phyloP scores from a whole-genome alignment of 73 alveolate genomes.

The Paraurostyla sp. region DNA sequence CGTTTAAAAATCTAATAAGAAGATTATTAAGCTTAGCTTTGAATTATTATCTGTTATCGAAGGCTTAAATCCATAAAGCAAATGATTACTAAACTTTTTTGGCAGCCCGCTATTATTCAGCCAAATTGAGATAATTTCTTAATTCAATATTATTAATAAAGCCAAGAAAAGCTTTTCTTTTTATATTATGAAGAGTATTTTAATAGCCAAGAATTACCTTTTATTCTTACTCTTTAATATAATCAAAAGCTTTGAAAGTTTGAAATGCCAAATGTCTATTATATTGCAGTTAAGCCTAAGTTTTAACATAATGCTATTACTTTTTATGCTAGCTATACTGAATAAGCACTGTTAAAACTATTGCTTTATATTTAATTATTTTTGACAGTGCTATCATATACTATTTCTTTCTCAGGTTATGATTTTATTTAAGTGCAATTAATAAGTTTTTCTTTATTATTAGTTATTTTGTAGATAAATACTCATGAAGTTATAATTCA shows the following conservation, averaged over 20 bases:
- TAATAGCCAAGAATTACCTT: not conserved
- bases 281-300: not conserved
- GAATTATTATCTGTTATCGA: not conserved
- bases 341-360: not conserved
- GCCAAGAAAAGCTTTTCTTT: not conserved
- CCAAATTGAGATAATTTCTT: not conserved
- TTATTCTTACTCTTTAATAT: not conserved
- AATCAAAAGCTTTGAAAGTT: not conserved
- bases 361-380: not conserved
- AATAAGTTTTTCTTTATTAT: not conserved
- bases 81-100: not conserved
- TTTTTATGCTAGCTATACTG: not conserved
- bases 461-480: not conserved
- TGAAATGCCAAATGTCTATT: constrained; percentile 1
- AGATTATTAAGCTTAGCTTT: not conserved
- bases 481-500: too few relatives aligned
- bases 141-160: not conserved
- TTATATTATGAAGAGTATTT: not conserved
- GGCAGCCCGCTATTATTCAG: not conserved
- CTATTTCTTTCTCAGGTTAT: not conserved
- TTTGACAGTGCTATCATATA: not conserved
- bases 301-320: not conserved
- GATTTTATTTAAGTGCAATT: not conserved
- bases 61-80: constrained; percentile 12
- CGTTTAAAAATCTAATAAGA: not conserved